phyloP scores from a whole-genome alignment of 441 rosid species.

The Jatropha multifida region DNA sequence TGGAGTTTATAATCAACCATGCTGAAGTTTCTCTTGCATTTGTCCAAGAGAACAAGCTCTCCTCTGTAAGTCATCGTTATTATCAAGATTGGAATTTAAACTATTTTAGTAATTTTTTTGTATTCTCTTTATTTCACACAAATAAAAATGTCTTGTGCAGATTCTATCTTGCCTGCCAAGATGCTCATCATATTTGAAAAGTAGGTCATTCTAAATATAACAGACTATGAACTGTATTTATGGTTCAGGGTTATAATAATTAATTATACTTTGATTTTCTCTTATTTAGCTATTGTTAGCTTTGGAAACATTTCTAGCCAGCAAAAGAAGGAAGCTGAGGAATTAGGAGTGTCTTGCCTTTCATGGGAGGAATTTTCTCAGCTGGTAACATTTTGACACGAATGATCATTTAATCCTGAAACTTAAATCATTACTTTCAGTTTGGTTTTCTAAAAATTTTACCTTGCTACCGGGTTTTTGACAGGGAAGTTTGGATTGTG shows the following conservation, averaged over 20 bases:
- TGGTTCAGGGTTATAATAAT: not conserved
- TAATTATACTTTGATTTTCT: not conserved
- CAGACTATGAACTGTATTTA: not conserved
- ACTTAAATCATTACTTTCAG: not conserved
- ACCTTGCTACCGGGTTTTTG: not conserved
- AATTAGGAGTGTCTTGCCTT: slow-evolving; percentile 60
- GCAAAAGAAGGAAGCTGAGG: slow-evolving; percentile 73
- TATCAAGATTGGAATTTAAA: not conserved
- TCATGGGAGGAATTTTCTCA: slow-evolving; percentile 75
- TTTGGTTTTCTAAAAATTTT: not conserved
- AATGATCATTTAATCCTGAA: not conserved
- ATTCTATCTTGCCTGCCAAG: slow-evolving; percentile 65
- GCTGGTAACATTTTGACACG: slow-evolving; percentile 40
- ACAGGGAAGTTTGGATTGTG: slow-evolving; percentile 62
- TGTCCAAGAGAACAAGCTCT: slow-evolving; percentile 72
- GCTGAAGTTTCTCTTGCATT: slow-evolving; percentile 82
- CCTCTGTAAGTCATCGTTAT: slow-evolving; percentile 50
- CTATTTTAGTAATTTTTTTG: not conserved
- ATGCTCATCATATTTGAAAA: slow-evolving; percentile 62
- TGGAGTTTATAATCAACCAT: slow-evolving; percentile 86
- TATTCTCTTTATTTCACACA: not conserved
- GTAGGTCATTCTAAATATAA: slow-evolving; percentile 39
- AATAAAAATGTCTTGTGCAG: slow-evolving; percentile 34
- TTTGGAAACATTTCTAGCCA: slow-evolving; percentile 52
- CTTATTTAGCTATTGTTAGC: slow-evolving; percentile 68